Evolutionary conservation across 1,284 basidiomycete genomes (phyloP).

Genomic region (Sporisorium scitamineum): DNA sequence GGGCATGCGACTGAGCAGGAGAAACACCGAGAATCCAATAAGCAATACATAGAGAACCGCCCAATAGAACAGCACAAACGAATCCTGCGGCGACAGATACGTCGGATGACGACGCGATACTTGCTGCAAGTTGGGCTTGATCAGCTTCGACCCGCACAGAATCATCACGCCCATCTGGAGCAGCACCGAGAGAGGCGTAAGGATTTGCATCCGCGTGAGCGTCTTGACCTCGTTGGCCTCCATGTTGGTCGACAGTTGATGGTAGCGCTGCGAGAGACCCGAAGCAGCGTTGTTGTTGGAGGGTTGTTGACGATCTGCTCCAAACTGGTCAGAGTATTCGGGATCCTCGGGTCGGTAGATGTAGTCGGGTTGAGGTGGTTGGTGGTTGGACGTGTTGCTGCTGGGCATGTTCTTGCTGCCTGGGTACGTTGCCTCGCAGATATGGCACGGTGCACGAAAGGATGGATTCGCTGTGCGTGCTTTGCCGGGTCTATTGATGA

Average conservation of each 20-base stretch:
- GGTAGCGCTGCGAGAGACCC: conserved; percentile 36
- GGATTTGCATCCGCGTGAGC: conserved; percentile 52
- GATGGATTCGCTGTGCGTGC: background rate
- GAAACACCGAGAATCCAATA: conserved; percentile 82
- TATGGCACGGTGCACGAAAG: background rate
- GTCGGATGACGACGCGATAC: conserved; percentile 73
- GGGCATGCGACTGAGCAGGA: conserved; percentile 78
- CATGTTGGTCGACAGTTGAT: conserved; percentile 43
- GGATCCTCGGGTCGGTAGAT: conserved; percentile 55
- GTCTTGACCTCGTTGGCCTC: conserved; percentile 43
- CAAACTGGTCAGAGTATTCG: conserved; percentile 38
- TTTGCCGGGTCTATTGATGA: background rate
- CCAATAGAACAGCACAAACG: conserved; percentile 78
- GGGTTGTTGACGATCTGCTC: conserved; percentile 20
- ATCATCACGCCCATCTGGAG: conserved; percentile 55
- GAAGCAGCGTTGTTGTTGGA: conserved; percentile 23
- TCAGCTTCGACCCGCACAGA: conserved; percentile 47
- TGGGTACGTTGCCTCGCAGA: too few species aligned
- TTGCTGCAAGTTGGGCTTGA: conserved; percentile 48
- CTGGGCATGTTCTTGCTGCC: conserved; percentile 42
- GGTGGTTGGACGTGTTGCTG: conserved; percentile 11
- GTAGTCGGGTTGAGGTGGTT: conserved; percentile 68
- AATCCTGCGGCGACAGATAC: conserved; percentile 78
- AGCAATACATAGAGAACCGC: conserved; percentile 72
- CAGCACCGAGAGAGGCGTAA: conserved; percentile 49